phyloP scores from a whole-genome alignment of 2,329 filamentous ascomycete genomes.

The Nannizziopsis barbatae region DNA sequence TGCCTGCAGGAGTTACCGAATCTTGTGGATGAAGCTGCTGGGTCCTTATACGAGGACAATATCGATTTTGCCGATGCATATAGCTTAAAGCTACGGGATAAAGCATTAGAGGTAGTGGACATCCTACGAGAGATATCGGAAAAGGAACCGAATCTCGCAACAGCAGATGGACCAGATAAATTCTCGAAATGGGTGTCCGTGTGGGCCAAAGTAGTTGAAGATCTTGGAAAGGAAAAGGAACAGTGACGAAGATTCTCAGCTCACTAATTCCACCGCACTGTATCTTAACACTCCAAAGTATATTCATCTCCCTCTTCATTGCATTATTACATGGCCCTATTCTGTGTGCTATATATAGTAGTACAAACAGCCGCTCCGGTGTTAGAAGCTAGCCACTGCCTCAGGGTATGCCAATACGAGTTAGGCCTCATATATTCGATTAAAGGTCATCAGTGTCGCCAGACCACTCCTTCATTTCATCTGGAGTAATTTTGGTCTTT shows the following conservation, averaged over 20 bases:
- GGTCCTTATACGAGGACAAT: conserved; percentile 36
- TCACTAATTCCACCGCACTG: neutral
- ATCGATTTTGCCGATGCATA: conserved; percentile 25
- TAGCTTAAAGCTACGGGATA: conserved; percentile 24
- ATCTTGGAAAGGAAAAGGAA: conserved; percentile 26
- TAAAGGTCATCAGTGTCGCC: conserved; percentile 16
- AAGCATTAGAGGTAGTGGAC: conserved; percentile 57
- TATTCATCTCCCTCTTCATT: neutral
- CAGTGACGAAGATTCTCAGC: neutral
- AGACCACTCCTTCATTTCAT: conserved; percentile 32
- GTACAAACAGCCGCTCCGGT: too few relatives aligned
- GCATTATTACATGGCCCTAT: neutral
- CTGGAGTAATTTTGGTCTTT: conserved; percentile 58
- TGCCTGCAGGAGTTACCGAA: conserved; percentile 31
- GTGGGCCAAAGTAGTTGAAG: conserved; percentile 39
- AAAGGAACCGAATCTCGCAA: conserved; percentile 45
- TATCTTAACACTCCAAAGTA: neutral
- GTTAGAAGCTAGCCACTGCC: neutral
- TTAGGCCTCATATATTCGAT: neutral
- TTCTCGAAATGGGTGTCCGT: conserved; percentile 66
- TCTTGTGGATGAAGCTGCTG: conserved; percentile 37
- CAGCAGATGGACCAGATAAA: conserved; percentile 54
- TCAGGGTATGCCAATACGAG: neutral
- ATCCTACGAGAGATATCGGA: conserved; percentile 63
- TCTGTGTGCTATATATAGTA: too few relatives aligned